A percentile compares a stretch with the other conserved stretches of the same genome.
Evolutionary conservation across 345 rosid genomes (phyloP).

Genomic region (Moricandia arvensis): DNA sequence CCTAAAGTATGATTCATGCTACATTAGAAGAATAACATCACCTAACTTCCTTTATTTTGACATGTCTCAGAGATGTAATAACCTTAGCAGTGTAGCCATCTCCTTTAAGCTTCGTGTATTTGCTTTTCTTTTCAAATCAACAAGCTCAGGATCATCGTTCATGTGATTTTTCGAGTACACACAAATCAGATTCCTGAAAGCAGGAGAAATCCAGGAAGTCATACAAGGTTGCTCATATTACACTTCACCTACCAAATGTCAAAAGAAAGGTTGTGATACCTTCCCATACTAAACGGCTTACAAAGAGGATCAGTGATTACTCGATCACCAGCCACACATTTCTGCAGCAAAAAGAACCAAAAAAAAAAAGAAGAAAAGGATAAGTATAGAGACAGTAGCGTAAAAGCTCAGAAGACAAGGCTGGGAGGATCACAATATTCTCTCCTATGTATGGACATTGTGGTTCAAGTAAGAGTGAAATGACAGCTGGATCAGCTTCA

Average conservation of each 20-base stretch:
- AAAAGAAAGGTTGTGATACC: conserved; percentile 48
- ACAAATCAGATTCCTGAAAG: conserved; percentile 81
- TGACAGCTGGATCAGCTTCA: conserved; percentile 95
- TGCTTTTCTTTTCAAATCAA: conserved; percentile 81
- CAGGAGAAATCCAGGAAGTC: conserved; percentile 24
- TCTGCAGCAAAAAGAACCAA: conserved; percentile 50
- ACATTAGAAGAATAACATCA: conserved; percentile 7
- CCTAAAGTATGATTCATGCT: conserved; percentile 42
- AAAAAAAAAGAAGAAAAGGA: conserved; percentile 9
- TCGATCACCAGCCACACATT: conserved; percentile 94
- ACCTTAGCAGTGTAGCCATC: conserved; percentile 90
- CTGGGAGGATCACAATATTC: conserved; percentile 58
- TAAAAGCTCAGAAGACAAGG: conserved; percentile 22
- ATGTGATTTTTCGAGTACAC: conserved; percentile 96
- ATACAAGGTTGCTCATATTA: conserved; percentile 25
- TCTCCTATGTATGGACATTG: conserved; percentile 60
- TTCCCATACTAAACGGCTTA: conserved; percentile 99
- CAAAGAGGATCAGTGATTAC: conserved; percentile 95
- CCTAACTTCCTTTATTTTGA: not conserved
- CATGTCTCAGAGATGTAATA: not conserved
- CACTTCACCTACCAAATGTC: conserved; percentile 22
- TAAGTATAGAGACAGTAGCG: conserved; percentile 23
- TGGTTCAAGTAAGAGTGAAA: conserved; percentile 80
- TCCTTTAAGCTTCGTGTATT: conserved; percentile 93
- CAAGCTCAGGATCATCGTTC: conserved; percentile 86